Conservation (phyloP, 139 green algal genomes). For the Pycnococcus provasolii region DNA sequence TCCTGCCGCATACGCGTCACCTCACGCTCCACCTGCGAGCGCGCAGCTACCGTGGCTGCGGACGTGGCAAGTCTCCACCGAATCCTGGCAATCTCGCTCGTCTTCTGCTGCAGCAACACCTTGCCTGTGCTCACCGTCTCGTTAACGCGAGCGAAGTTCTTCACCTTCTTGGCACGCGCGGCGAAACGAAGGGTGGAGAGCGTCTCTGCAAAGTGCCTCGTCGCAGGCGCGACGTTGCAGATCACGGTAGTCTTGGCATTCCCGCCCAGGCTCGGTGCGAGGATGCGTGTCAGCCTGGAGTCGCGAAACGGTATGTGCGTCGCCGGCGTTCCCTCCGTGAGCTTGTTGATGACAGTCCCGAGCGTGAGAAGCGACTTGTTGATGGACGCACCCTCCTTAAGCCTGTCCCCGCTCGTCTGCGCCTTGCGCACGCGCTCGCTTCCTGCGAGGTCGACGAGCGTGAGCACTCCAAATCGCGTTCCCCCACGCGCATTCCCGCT, state of each 20-base stretch:
- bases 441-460: constrained; percentile 83
- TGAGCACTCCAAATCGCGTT: background rate
- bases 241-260: constrained; percentile 94
- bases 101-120: constrained; percentile 13
- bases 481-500: background rate
- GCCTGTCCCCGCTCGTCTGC: constrained; percentile 75
- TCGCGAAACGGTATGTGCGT: constrained; percentile 33
- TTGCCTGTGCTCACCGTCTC: constrained; percentile 21
- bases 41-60: constrained; percentile 60
- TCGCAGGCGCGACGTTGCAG: constrained; percentile 75
- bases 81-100: constrained; percentile 42
- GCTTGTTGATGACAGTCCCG: constrained; percentile 89
- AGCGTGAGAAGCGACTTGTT: constrained; percentile 55
- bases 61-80: constrained; percentile 83
- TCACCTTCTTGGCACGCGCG: constrained; percentile 76
- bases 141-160: constrained; percentile 57
- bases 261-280: constrained; percentile 78
- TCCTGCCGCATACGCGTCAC: constrained; percentile 71
- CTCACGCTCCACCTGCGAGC: constrained; percentile 49
- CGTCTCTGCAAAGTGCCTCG: constrained; percentile 72
- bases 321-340: constrained; percentile 55
- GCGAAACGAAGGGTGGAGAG: constrained; percentile 86
- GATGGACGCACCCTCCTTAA: constrained; percentile 88
- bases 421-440: constrained; percentile 84
- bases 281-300: constrained; percentile 36